Evolutionary conservation across 352 stramenopile genomes (phyloP), one percentile per base, ranked within the genome.

Genomic region (Phytophthora boehmeriae): DNA sequence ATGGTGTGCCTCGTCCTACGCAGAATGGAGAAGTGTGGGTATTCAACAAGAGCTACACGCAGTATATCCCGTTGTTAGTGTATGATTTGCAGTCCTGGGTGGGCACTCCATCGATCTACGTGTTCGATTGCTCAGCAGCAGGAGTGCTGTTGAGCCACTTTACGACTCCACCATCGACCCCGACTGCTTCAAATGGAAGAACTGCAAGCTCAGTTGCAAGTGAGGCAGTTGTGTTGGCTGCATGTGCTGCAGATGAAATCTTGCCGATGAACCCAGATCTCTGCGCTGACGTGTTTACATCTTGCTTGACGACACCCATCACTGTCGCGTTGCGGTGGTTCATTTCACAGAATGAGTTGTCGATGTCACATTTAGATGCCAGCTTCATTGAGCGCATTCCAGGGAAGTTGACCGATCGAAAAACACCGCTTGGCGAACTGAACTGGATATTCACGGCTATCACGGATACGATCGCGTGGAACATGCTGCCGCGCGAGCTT

Each of bases 401-500:
- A 1, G 88, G 98, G 39, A 98, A 98, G 59, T 74, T 98, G 4
- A 97, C 87, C 0, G 96, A 99, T 50, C 78, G 91, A 14, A 96
- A 97, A 54, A 97, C 92, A 9, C 96, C 97, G 5, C 67, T 98
- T 2, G 97, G 97, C 34, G 97, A 99, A 66, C 78, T 99, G 34
- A 99, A 99, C 85, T 99, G 97, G 98, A 99, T 99, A 48, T 99
- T 99, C 69, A 99, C 97, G 13, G 97, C 98, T n/a, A 98, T 99
- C 50, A 99, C 98, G 0, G 98, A 99, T 79, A 99, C 97, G 9
- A 99, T 99, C 61, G 98, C 98, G 23, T 99, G 98, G 98, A 99
- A 99, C 73, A 88, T 99, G 34, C 72, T 99, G 4, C 97, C 97
- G 10, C 87, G 90, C 34, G 73, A 95, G 27, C 77, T 99, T 13